Evolutionary conservation across 257 asterid species (phyloP), one percentile per base, ranked within the genome.

Genomic region (Solanum gracilifrons): DNA sequence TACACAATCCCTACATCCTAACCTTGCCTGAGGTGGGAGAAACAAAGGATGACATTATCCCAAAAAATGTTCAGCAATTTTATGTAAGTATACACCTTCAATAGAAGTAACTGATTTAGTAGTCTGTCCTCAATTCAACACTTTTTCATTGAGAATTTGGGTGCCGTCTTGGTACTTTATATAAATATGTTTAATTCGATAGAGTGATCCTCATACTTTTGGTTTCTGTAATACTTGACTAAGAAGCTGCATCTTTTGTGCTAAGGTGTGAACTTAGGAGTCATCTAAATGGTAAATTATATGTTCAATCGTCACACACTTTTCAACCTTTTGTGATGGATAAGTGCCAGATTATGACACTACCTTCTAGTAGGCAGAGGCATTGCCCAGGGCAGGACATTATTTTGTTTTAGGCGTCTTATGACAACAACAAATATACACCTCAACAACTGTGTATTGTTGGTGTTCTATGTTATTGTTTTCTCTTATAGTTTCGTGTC

Each of bases 21-120:
- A 95, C 98, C 80, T 90, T 95, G 88, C 95, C 98, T 27, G 98
- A 97, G 91, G 95, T 94, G 48, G 98, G 98, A 64, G 94, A 94
- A 29, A 92, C 89, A 76, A 97, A 95, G 92, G 99, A 97, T 87
- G 99, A 95, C 74, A 89, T 95, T 36, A 86, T 97, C 89, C 99
- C 99, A 75, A 92, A 86, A 87, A 97, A 93, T 88, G 98, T 97
- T 79, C 99, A 97, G 93, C 99, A 97, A 85, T 95, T 92, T 89
- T 93, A 94, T 91, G 99, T 95, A 92, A 95, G 98, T 88, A 46
- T 87, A 51, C 73, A 43, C 75, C n/a, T 87, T 39, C 83, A 76
- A 31, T 36, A 39, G 36, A 13, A 18, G 23, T 85, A 3, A 3
- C 72, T 37, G 68, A 18, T 37, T 32, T 74, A 35, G 41, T 72